A percentile compares a stretch with the other conserved stretches of the same genome.
Conservation (phyloP, 2,329 filamentous ascomycete species). For the Helotiales sp. region DNA sequence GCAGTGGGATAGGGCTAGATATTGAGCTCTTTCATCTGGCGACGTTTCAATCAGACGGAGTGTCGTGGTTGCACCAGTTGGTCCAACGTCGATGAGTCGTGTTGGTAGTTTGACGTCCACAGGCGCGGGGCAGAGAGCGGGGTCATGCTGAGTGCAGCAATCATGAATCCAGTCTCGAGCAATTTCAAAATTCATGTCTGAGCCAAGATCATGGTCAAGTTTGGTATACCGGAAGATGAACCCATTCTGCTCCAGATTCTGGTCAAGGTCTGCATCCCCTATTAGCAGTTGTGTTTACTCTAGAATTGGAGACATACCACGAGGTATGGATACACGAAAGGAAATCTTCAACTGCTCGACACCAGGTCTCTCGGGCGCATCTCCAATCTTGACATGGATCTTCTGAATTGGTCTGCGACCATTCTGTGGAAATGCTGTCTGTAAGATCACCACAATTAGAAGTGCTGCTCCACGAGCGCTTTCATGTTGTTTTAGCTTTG, state of each 20-base stretch:
- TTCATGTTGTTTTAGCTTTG: not conserved
- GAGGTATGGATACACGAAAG: not conserved
- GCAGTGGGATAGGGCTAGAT: slow-evolving; percentile 17
- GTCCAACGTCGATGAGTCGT: not conserved
- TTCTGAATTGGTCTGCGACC: not conserved
- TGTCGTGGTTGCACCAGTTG: not conserved
- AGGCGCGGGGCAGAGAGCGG: not conserved
- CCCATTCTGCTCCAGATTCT: not conserved
- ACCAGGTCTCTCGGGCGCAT: not conserved
- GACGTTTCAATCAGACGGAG: not conserved
- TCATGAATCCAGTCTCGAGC: not conserved
- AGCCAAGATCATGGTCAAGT: not conserved
- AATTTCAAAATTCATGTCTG: not conserved
- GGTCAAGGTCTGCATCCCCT: not conserved
- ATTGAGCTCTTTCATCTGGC: not conserved
- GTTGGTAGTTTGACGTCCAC: not conserved
- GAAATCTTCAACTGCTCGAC: slow-evolving; percentile 1
- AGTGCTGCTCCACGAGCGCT: not conserved
- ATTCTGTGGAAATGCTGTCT: not conserved
- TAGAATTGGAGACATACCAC: not conserved
- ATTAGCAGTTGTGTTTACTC: not conserved
- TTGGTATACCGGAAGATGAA: not conserved
- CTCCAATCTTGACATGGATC: not conserved
- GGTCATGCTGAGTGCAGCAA: not conserved
- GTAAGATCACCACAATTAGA: not conserved